These are phyloP conservation scores for Colletotrichum aenigma DNA, from an alignment of 2,329 filamentous ascomycete species.

Conservation along the genomic window DNA sequence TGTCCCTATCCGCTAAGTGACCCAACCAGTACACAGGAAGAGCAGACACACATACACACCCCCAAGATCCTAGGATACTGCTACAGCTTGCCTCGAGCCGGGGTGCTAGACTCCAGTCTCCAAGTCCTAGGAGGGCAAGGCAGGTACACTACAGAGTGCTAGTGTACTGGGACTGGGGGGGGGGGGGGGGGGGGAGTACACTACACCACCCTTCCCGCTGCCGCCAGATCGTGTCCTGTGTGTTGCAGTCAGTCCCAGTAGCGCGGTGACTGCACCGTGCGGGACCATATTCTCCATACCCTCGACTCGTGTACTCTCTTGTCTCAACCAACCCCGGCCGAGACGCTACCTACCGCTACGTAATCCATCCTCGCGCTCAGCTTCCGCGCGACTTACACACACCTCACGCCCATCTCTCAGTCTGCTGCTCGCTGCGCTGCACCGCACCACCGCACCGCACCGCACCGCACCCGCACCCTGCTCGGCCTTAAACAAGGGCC, in stretches of 20 bases:
- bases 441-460: constrained; percentile 1
- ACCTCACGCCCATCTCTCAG: not conserved
- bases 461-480: constrained; percentile 12
- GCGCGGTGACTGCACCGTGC: constrained; percentile 16
- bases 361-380: constrained; percentile 21
- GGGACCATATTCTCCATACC: constrained; percentile 7
- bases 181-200: not conserved
- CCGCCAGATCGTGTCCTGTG: constrained; percentile 9
- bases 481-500: constrained; percentile 19
- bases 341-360: constrained; percentile 22
- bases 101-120: not conserved
- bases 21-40: not conserved
- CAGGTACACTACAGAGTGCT: not conserved
- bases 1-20: constrained; percentile 6
- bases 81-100: not conserved
- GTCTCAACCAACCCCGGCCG: constrained; percentile 21
- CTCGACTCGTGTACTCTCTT: constrained; percentile 20
- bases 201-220: constrained; percentile 8
- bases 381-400: constrained; percentile 20
- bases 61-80: not conserved
- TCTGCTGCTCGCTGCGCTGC: not conserved
- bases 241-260: constrained; percentile 6
- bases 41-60: not conserved
- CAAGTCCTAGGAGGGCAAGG: not conserved
- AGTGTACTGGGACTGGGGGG: not conserved